phyloP scores from a whole-genome alignment of 768 basidiomycete genomes.

The Panaeolus cyanescens region DNA sequence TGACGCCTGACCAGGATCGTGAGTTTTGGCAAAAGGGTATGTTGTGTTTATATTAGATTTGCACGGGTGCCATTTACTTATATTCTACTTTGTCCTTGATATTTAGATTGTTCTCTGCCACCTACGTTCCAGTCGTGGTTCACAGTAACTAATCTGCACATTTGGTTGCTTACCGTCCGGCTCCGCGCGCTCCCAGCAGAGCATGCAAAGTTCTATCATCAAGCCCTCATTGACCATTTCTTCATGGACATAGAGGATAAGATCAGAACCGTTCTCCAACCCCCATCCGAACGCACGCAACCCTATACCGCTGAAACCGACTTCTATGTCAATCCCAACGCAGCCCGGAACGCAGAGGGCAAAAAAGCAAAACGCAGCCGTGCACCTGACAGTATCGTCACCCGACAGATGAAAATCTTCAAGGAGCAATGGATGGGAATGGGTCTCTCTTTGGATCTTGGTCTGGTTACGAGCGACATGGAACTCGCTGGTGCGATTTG shows the following conservation, averaged over 20 bases:
- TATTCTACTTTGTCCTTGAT: not conserved
- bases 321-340: slow-evolving; percentile 51
- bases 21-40: slow-evolving; percentile 69
- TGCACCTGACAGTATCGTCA: slow-evolving; percentile 79
- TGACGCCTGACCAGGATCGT: slow-evolving; percentile 57
- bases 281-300: slow-evolving; percentile 37
- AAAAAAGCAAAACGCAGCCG: slow-evolving; percentile 28
- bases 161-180: slow-evolving; percentile 89
- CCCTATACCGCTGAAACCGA: slow-evolving; percentile 49
- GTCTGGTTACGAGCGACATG: slow-evolving; percentile 71
- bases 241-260: slow-evolving; percentile 93
- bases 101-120: slow-evolving; percentile 77
- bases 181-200: slow-evolving; percentile 78
- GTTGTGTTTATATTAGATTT: slow-evolving; percentile 15
- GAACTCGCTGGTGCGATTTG: slow-evolving; percentile 88
- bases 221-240: slow-evolving; percentile 91
- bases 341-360: slow-evolving; percentile 19
- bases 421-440: slow-evolving; percentile 91
- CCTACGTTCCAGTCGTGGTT: slow-evolving; percentile 98
- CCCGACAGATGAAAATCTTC: slow-evolving; percentile 88
- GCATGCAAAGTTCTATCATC: slow-evolving; percentile 69
- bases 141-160: slow-evolving; percentile 87
- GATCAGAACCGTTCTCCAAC: slow-evolving; percentile 78
- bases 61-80: slow-evolving; percentile 4
- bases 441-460: slow-evolving; percentile 77